These are phyloP conservation scores for Calocybe gangraenosa DNA, from an alignment of 768 basidiomycete genomes.

Conservation along the genomic window DNA sequence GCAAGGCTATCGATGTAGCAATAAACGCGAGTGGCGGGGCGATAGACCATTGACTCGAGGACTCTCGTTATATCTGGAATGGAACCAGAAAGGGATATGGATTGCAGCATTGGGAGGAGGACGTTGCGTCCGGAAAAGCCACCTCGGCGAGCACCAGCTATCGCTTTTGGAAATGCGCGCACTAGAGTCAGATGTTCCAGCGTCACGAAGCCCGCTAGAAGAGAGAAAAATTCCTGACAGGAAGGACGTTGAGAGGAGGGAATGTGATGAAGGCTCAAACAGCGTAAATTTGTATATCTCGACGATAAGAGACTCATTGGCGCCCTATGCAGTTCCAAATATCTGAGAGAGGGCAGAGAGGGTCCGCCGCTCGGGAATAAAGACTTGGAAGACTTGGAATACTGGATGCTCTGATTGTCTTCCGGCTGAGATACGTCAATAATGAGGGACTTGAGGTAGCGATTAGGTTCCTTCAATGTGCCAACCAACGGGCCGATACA, in stretches of 20 bases:
- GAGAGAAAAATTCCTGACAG: slow-evolving; percentile 26
- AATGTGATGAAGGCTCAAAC: slow-evolving; percentile 32
- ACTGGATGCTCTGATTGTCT: slow-evolving; percentile 15
- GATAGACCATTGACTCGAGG: slow-evolving; percentile 25
- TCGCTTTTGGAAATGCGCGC: slow-evolving; percentile 28
- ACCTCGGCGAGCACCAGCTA: slow-evolving; percentile 7
- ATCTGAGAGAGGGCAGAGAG: slow-evolving; percentile 25
- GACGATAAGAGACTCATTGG: slow-evolving; percentile 34
- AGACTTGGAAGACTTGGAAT: slow-evolving; percentile 22
- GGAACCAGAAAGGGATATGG: slow-evolving; percentile 28
- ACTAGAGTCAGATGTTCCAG: slow-evolving; percentile 32
- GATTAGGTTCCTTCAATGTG: slow-evolving; percentile 30
- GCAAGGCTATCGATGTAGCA: slow-evolving; percentile 24
- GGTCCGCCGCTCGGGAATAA: slow-evolving; percentile 26
- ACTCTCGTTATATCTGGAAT: slow-evolving; percentile 25
- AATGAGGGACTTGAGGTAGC: slow-evolving; percentile 28
- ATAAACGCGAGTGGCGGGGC: slow-evolving; percentile 21
- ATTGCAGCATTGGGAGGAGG: slow-evolving; percentile 23
- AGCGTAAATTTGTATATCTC: slow-evolving; percentile 30
- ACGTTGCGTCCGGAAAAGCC: slow-evolving; percentile 16
- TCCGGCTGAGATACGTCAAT: slow-evolving; percentile 25
- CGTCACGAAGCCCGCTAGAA: slow-evolving; percentile 27
- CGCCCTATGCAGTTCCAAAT: slow-evolving; percentile 30
- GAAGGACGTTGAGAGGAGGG: slow-evolving; percentile 32
- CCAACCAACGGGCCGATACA: slow-evolving; percentile 30